Conservation (phyloP, 75 land plant species). For the Cupressus sempervirens region DNA sequence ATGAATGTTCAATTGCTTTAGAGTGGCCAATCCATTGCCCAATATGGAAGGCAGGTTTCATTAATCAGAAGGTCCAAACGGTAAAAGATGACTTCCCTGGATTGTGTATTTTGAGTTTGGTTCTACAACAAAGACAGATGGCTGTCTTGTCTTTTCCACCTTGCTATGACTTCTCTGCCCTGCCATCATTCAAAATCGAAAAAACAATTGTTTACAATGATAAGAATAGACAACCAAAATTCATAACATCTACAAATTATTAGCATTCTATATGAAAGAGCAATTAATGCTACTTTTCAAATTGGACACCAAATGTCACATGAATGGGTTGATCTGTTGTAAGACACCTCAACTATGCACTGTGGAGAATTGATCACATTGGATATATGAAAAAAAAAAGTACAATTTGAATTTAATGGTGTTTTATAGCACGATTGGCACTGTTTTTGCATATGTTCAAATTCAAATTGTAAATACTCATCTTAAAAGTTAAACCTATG, state of each 20-base stretch:
- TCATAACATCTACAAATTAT: not conserved
- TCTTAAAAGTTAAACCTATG: too few species aligned
- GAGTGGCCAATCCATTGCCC: not conserved
- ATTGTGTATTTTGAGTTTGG: not conserved
- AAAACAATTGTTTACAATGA: not conserved
- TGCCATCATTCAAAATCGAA: not conserved
- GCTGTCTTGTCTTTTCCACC: not conserved
- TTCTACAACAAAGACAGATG: not conserved
- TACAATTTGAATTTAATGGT: too few species aligned
- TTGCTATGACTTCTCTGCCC: not conserved
- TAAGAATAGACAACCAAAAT: not conserved
- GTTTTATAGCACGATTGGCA: not conserved
- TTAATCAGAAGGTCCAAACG: not conserved
- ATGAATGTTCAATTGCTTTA: too few species aligned
- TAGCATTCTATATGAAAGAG: not conserved
- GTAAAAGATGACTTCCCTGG: not conserved
- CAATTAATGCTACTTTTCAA: not conserved
- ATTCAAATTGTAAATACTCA: not conserved
- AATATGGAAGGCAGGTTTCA: not conserved
- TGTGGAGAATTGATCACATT: not conserved
- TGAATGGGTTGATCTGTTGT: not conserved
- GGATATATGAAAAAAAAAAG: not conserved
- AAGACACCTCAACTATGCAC: not conserved
- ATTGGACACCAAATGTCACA: not conserved
- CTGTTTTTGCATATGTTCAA: not conserved